These are phyloP conservation scores for Mycena amicta DNA, from an alignment of 768 basidiomycete genomes.

Conservation along the genomic window DNA sequence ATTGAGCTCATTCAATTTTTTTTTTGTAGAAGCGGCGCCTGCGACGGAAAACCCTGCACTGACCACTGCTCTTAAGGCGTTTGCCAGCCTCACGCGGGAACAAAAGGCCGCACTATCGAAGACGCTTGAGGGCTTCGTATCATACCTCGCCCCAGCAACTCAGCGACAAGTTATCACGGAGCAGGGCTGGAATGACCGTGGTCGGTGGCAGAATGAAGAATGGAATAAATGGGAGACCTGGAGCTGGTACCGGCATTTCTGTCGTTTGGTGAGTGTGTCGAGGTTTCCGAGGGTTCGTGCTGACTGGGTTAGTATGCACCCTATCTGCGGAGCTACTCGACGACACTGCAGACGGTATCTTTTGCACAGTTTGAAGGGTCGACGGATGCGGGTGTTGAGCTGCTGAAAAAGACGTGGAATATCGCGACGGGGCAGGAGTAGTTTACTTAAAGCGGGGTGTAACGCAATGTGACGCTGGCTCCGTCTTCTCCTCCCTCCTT, in stretches of 20 bases:
- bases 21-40: constrained; percentile 44
- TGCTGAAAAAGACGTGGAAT: constrained; percentile 73
- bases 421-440: constrained; percentile 64
- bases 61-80: constrained; percentile 73
- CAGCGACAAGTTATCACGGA: constrained; percentile 65
- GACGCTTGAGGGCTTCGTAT: constrained; percentile 77
- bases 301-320: constrained; percentile 64
- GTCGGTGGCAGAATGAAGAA: constrained; percentile 68
- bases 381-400: constrained; percentile 54
- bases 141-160: constrained; percentile 52
- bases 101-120: constrained; percentile 73
- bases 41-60: constrained; percentile 66
- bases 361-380: constrained; percentile 64
- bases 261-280: constrained; percentile 61
- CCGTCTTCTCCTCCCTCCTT: constrained; percentile 11
- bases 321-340: constrained; percentile 73
- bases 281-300: not conserved
- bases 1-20: constrained; percentile 9
- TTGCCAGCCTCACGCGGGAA: constrained; percentile 71
- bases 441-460: constrained; percentile 2
- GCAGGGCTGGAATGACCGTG: constrained; percentile 70
- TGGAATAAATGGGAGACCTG: constrained; percentile 89
- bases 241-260: constrained; percentile 92
- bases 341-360: constrained; percentile 69
- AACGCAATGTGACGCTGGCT: constrained; percentile 1